Evolutionary conservation across 202 grass and related monocot species (phyloP), one percentile per base, ranked within the genome.

Genomic region (Setaria italica): DNA sequence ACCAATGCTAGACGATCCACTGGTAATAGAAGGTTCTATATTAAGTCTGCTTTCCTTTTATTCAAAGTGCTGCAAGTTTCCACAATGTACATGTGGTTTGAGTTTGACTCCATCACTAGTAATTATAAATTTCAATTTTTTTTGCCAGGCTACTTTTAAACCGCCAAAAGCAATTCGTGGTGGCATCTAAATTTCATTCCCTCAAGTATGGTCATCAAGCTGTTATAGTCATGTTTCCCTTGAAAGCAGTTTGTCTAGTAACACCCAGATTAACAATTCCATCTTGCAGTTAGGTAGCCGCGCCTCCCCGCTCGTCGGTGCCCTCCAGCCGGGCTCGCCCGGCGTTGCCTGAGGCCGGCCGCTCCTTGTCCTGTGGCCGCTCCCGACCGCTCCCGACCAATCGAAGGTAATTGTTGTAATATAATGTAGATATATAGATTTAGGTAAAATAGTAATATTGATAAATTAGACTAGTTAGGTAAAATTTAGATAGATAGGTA

Each of bases 131-230:
- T 45, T 66, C 34, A 6, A 47, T 54, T 54, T 41, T 80, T 82
- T 43, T 59, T 81, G 30, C 2, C 76, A 94, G 95, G 92, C 92
- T 80, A 62, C 76, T 80, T 94, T 94, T 75, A 95, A 94, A 88
- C 90, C 92, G 47, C 95, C 92, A 69, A 97, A 94, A 86, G 82
- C 92, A 71, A 93, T 97, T 73, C 92, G 95, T 70, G 90, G 95
- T 67, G 95, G 95, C 54, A 90, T 97, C 79, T 92, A 92, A 83
- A 90, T 97, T 86, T 97, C 92, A 47, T 97, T 94, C 88, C 90
- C 92, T 88, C 92, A 94, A 86, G 92, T 94, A 97, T 85, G 92
- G 46, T 53, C 50, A 72, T 56, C 5, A 63, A 53, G 3, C 5
- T 42, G 32, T 76, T 81, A 50, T 53, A 64, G n/a, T 62, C 15